Base-by-base conservation (phyloP, 176 grass and related monocot genomes). In the Coix lacrymajobi region DNA sequence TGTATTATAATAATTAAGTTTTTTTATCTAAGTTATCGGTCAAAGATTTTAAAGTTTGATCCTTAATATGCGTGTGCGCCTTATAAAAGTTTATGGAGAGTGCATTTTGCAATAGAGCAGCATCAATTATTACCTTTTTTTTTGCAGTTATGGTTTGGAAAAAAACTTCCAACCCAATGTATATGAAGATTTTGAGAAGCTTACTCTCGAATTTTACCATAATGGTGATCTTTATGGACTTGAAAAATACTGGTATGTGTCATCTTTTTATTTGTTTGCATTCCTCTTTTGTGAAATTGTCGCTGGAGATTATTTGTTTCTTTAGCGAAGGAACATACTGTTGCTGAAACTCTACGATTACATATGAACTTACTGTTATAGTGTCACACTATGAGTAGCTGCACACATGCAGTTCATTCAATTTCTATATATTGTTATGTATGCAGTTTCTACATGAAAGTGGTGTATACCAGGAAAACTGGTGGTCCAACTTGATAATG, bases 141-240 rank as follows among this genome's bases (percentile, higher is more conserved):
- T 83, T 84, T 92, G 43, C 87, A 99, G 97, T 92, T 99, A 99
- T 90, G 97, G 97, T 46, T 90, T 99, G 85, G 97, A 99, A 72
- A 99, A 92, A 68, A 93, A 96, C 29, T 96, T 99, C 78, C 92
- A 89, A 68, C 73, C 66, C 25, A 92, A 90, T 87, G 73, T 96
- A 37, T 99, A 94, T 90, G 92, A 89, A 81, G 97, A 99, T 85
- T 99, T 99, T 4, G 97, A 99, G 87, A 88, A 92, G 58, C 78
- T 96, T 78, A 89, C 91, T 9, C 81, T 96, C 0, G 87, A 94
- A 15, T 99, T 87, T 75, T 96, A 96, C 62, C 60, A 68, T 40
- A 99, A 92, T 60, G 93, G 97, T 3, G 89, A 94, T 90, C 85
- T 99, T 58, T 99, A 99, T 84, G 97, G 97, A 17, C 91, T 99